phyloP scores from a whole-genome alignment of 345 rosid genomes.

The Carallia brachiata region DNA sequence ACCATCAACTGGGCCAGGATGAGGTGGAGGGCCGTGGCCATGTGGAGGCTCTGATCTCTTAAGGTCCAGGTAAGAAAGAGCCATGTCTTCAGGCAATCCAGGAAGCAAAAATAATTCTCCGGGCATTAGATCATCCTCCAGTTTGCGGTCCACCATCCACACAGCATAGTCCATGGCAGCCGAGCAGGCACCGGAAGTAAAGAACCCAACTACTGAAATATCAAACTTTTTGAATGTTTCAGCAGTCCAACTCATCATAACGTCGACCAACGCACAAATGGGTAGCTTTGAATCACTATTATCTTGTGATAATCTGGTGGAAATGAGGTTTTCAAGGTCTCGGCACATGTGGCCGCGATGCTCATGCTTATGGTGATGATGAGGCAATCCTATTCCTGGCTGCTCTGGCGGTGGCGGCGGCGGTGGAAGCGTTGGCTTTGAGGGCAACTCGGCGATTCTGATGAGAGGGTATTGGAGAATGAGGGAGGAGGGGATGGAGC shows the following conservation, averaged over 20 bases:
- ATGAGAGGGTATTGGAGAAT: constrained; percentile 27
- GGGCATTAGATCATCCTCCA: constrained; percentile 20
- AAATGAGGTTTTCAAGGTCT: constrained; percentile 22
- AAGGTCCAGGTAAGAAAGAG: constrained; percentile 26
- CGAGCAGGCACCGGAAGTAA: constrained; percentile 36
- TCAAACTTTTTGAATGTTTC: constrained; percentile 10
- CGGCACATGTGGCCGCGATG: constrained; percentile 14
- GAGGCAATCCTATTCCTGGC: neutral
- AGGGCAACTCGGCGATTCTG: constrained; percentile 13
- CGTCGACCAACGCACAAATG: constrained; percentile 37
- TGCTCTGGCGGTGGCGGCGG: constrained; percentile 13
- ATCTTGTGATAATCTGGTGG: constrained; percentile 3
- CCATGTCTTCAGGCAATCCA: constrained; percentile 38
- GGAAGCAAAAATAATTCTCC: constrained; percentile 30
- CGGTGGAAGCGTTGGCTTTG: constrained; percentile 7
- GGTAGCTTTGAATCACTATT: neutral
- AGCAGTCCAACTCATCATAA: constrained; percentile 36
- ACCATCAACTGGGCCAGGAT: neutral
- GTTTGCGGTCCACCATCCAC: constrained; percentile 17
- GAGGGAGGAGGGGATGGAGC: constrained; percentile 32
- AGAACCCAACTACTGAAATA: constrained; percentile 25
- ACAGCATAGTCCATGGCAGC: constrained; percentile 30
- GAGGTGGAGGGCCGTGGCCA: constrained; percentile 7
- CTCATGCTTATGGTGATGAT: neutral
- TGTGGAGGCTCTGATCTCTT: constrained; percentile 9